These are phyloP conservation scores for Termitomyces titanicus DNA, from an alignment of 768 basidiomycete genomes.

Conservation along the genomic window DNA sequence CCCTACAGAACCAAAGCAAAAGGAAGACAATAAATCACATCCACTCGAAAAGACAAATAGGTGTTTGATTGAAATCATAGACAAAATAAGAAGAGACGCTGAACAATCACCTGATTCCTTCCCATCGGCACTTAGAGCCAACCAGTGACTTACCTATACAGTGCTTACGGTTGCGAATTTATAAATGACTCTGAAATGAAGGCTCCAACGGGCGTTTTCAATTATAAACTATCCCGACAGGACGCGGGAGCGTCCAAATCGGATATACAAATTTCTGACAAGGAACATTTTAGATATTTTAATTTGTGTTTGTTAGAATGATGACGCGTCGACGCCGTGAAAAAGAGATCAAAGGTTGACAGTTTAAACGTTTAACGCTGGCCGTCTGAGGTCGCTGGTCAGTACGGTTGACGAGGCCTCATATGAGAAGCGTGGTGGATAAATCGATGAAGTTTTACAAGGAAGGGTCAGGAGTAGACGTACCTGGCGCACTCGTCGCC, in stretches of 20 bases:
- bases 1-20: not conserved
- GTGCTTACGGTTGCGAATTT: slow-evolving; percentile 3
- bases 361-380: too few species aligned
- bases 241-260: slow-evolving; percentile 1
- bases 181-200: not conserved
- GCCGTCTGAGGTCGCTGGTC: not conserved
- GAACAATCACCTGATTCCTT: slow-evolving; percentile 5
- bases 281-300: not conserved
- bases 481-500: too few species aligned
- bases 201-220: not conserved
- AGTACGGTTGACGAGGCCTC: not conserved
- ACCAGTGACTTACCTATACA: not conserved
- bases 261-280: not conserved
- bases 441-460: too few species aligned
- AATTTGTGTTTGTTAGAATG: not conserved
- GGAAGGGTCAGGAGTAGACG: too few species aligned
- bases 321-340: not conserved
- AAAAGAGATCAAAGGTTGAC: not conserved
- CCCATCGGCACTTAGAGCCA: not conserved
- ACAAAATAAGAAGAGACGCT: too few species aligned
- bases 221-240: slow-evolving; percentile 2
- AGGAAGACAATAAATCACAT: not conserved
- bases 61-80: not conserved
- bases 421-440: too few species aligned
- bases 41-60: not conserved